A percentile compares a stretch with the other conserved stretches of the same genome.
phyloP scores from a whole-genome alignment of 2,329 filamentous ascomycete species.

The Ramularia endophylla region DNA sequence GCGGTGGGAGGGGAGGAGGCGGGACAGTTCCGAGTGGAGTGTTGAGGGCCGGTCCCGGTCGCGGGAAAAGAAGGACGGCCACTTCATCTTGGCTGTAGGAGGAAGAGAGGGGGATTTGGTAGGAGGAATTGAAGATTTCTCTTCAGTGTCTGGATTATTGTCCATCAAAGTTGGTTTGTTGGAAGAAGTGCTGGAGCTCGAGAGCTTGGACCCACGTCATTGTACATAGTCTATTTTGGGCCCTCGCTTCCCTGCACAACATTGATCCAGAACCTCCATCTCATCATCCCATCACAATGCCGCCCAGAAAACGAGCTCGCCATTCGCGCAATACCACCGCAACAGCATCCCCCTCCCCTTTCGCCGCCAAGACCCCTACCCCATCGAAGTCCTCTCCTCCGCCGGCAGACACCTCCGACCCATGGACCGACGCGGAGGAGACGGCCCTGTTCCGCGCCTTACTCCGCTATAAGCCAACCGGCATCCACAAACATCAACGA shows the following conservation, averaged over 20 bases:
- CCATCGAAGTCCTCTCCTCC: not conserved
- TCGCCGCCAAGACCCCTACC: constrained; percentile 41
- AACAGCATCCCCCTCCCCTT: constrained; percentile 40
- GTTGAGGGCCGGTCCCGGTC: constrained; percentile 33
- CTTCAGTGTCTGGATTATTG: too few relatives aligned
- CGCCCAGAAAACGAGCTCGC: constrained; percentile 63
- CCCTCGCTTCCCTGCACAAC: too few relatives aligned
- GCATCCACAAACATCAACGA: constrained; percentile 90
- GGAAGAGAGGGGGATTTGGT: constrained; percentile 1
- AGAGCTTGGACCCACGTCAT: too few relatives aligned
- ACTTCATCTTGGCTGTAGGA: constrained; percentile 3
- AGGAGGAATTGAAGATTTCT: too few relatives aligned
- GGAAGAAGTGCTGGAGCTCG: too few relatives aligned
- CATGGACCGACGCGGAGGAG: constrained; percentile 95
- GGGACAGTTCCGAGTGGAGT: constrained; percentile 38
- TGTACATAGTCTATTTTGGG: too few relatives aligned
- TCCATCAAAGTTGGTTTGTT: too few relatives aligned
- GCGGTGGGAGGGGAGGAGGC: constrained; percentile 58
- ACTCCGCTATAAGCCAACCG: constrained; percentile 94
- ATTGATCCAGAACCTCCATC: too few relatives aligned
- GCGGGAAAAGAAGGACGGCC: constrained; percentile 17
- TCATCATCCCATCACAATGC: constrained; percentile 49
- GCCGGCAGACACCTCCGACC: constrained; percentile 41
- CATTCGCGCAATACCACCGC: constrained; percentile 47
- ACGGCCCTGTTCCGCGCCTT: constrained; percentile 88